Conservation (phyloP, 2,329 filamentous ascomycete species). For the Stachybotrys echinatus region DNA sequence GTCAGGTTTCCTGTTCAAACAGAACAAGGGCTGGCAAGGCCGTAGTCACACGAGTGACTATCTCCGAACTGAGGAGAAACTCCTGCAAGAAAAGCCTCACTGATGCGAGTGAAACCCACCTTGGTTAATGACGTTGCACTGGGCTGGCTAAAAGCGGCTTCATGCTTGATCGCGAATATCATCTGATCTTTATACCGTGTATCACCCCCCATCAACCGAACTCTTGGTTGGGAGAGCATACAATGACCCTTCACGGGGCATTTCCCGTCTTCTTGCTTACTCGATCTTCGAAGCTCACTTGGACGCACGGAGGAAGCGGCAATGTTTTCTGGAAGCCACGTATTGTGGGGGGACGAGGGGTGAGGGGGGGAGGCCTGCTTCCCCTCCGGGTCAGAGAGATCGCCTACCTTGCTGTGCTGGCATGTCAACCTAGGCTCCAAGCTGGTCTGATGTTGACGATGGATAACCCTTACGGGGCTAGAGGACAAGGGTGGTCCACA, state of each 20-base stretch:
- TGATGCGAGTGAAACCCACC: neutral
- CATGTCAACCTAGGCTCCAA: neutral
- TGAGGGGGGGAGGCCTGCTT: neutral
- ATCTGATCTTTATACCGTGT: neutral
- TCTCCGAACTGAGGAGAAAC: neutral
- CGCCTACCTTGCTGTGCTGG: neutral
- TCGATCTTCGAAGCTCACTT: neutral
- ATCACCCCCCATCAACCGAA: neutral
- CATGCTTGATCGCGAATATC: neutral
- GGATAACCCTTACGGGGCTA: neutral
- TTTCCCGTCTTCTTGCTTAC: neutral
- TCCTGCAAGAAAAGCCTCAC: neutral
- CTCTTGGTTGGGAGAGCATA: neutral
- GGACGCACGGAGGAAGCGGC: neutral
- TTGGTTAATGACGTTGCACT: neutral
- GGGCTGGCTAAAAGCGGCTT: neutral
- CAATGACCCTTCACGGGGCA: neutral
- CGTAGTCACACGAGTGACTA: too few relatives aligned
- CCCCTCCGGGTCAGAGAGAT: neutral
- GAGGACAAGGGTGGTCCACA: neutral
- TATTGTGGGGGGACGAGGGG: neutral
- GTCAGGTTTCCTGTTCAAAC: neutral
- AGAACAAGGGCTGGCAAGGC: neutral
- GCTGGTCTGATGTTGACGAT: neutral
- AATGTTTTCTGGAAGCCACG: neutral